These are phyloP conservation scores for Grosmannia penicillata DNA, from an alignment of 2,329 filamentous ascomycete species.

Conservation along the genomic window DNA sequence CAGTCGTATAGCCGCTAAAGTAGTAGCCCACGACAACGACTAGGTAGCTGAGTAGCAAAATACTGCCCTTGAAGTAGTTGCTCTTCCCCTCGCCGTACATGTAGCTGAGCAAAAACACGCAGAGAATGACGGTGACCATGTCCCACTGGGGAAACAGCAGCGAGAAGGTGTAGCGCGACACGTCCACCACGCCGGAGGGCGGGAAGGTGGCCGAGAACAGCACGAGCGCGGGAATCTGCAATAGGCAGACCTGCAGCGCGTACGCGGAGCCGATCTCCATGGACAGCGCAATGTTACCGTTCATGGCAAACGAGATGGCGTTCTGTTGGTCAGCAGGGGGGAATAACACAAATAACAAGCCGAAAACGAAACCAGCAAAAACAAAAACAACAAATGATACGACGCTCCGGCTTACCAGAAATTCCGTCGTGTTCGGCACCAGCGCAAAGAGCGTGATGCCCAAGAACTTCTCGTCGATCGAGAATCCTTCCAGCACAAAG, in stretches of 20 bases:
- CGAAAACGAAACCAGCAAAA: background rate
- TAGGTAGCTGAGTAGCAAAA: conserved; percentile 81
- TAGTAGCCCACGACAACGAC: conserved; percentile 90
- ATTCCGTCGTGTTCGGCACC: conserved; percentile 96
- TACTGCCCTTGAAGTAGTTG: conserved; percentile 99
- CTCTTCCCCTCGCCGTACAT: conserved; percentile 98
- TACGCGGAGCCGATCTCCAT: conserved; percentile 99
- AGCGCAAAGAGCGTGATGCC: conserved; percentile 93
- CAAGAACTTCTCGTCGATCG: conserved; percentile 93
- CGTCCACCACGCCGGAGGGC: conserved; percentile 17
- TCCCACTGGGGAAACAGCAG: conserved; percentile 98
- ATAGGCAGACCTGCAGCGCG: conserved; percentile 83
- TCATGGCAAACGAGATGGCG: conserved; percentile 98
- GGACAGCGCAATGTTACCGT: conserved; percentile 93
- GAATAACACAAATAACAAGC: background rate
- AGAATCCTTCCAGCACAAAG: conserved; percentile 77
- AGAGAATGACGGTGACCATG: conserved; percentile 92
- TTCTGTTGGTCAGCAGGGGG: conserved; percentile 41
- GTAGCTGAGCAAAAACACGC: conserved; percentile 90
- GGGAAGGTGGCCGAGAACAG: conserved; percentile 69
- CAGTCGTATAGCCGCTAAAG: conserved; percentile 47
- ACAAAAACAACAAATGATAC: no score
- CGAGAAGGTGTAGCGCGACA: conserved; percentile 53
- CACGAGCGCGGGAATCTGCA: conserved; percentile 87
- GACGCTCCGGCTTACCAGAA: conserved; percentile 78